Conservation (phyloP, 176 grass and related monocot species). For the Aegilops bicornis region DNA sequence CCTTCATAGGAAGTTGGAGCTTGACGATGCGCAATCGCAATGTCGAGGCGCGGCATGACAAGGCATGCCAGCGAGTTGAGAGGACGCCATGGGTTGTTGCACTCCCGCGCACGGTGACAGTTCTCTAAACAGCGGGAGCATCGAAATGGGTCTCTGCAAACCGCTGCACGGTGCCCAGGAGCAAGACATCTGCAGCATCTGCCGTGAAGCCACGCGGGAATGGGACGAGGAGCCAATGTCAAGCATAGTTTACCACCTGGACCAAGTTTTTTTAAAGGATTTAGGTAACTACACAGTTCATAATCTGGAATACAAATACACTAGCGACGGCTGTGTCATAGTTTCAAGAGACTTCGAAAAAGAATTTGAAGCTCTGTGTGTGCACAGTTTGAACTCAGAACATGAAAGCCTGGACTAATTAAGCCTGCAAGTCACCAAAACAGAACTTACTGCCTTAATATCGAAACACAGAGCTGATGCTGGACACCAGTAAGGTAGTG, state of each 20-base stretch:
- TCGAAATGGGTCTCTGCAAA: no score
- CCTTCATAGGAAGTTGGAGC: no score
- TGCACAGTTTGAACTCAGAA: background rate
- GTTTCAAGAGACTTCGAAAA: background rate
- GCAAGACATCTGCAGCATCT: no score
- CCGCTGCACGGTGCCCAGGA: no score
- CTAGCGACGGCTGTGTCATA: background rate
- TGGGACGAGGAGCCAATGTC: no score
- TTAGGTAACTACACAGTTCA: background rate
- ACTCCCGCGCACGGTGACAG: no score
- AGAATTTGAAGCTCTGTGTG: background rate
- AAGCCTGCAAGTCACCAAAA: background rate
- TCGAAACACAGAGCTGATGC: background rate
- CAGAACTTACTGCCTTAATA: background rate
- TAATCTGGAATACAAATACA: background rate
- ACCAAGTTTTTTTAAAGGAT: background rate
- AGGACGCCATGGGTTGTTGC: no score
- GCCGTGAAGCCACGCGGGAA: no score
- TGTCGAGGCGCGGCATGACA: no score
- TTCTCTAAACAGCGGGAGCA: no score
- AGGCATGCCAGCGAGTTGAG: no score
- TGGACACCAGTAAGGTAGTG: background rate
- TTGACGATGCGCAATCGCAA: no score
- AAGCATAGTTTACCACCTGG: background rate
- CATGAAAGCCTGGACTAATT: background rate